phyloP scores from a whole-genome alignment of 176 grass and related monocot species.

The Themeda triandra region DNA sequence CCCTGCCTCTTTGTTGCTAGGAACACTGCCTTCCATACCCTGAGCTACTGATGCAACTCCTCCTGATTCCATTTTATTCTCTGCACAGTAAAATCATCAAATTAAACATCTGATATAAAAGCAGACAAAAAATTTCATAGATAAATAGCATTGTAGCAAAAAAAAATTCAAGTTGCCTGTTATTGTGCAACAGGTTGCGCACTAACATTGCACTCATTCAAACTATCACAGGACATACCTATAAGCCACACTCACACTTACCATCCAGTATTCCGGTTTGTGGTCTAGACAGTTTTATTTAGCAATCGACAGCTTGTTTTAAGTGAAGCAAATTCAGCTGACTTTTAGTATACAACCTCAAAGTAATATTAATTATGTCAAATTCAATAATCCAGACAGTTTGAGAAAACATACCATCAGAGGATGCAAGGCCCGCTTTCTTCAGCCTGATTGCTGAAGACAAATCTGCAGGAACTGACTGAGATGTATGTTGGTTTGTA shows the following conservation, averaged over 20 bases:
- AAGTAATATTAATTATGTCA: not conserved
- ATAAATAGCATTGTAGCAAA: not conserved
- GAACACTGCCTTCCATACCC: constrained; percentile 28
- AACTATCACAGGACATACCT: not conserved
- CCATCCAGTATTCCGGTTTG: not conserved
- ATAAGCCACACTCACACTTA: not conserved
- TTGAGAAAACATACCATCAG: constrained; percentile 46
- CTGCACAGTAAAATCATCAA: constrained; percentile 18
- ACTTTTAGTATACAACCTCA: not conserved
- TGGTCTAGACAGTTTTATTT: not conserved
- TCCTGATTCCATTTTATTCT: constrained; percentile 44
- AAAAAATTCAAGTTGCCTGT: not conserved
- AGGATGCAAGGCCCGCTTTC: constrained; percentile 40
- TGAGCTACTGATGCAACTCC: constrained; percentile 16
- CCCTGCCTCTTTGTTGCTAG: constrained; percentile 63
- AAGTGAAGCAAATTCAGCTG: not conserved
- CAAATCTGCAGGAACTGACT: constrained; percentile 20
- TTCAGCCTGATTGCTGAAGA: constrained; percentile 46
- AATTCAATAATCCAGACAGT: not conserved
- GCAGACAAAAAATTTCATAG: not conserved
- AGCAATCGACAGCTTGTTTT: not conserved
- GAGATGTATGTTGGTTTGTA: constrained; percentile 34
- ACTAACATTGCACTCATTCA: not conserved
- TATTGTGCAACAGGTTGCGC: not conserved
- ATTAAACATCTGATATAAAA: not conserved